Conservation (phyloP, 139 green algal genomes). For the Desmodesmus armatus region DNA sequence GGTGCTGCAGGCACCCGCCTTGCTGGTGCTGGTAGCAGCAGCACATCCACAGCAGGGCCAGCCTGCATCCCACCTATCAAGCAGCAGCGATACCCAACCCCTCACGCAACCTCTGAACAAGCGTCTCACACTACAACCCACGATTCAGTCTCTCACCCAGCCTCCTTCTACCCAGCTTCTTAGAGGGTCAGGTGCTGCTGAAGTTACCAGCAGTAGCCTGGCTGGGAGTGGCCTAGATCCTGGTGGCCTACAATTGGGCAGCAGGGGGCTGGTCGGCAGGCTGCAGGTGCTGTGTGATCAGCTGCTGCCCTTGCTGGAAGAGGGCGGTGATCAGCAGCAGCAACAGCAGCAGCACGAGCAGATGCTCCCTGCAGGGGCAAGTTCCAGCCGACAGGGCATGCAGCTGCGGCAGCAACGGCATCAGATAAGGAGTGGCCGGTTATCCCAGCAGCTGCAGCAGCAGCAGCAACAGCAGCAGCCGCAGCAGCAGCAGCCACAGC, state of each 20-base stretch:
- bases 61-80: no score
- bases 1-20: slow-evolving; percentile 19
- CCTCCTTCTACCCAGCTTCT: not conserved
- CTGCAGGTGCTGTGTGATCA: not conserved
- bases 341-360: not conserved
- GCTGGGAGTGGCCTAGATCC: not conserved
- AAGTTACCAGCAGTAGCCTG: not conserved
- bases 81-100: no score
- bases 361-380: no score
- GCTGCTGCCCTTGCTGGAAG: not conserved
- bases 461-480: slow-evolving; percentile 8
- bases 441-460: not conserved
- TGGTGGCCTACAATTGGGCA: no score
- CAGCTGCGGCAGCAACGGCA: no score
- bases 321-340: not conserved
- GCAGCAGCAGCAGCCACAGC: not conserved
- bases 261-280: not conserved
- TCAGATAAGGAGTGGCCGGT: no score
- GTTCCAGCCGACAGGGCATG: no score
- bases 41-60: no score
- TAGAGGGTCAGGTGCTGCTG: not conserved
- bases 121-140: no score
- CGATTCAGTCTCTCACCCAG: no score
- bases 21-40: slow-evolving; percentile 9
- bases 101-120: no score